Evolutionary conservation across 1,139 yeast species (phyloP), one percentile per base, ranked within the genome.

Genomic region (Saccharomyces hybrid): DNA sequence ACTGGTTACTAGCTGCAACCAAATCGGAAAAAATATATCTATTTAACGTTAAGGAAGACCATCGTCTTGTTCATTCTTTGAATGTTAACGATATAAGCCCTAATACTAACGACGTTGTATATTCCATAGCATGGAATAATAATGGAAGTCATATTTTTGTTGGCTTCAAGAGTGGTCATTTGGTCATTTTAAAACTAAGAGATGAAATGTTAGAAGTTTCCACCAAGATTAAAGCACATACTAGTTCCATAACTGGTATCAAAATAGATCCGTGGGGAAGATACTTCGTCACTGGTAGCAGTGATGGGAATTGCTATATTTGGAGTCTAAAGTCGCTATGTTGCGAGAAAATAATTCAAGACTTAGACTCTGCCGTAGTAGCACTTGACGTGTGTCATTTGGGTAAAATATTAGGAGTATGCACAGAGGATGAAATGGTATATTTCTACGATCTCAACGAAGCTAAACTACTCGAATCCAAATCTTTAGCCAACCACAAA

Each of bases 251-350:
- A 1, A 78, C 81, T 2, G 67, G 79, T 47, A 58, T 84, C 9
- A 72, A 73, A 8, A 72, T 83, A 53, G 90, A 84, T 61, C 86
- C 88, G 1, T 65, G 76, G 53, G 93, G 88, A 0, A 64, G 71
- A 25, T 79, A 70, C 60, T 60, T 86, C 11, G 78, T 80, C 1
- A 78, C 78, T 3, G 93, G 89, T 0, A 76, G 86, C n/a, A 78
- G 79, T 53, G 93, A 86, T 62, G 93, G 93, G 5, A 77, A 82
- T 31, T 78, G 85, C n/a, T 76, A 84, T 25, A 53, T 83, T 13
- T 86, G 90, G 88, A 74, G 75, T 47, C 67, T 81, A 6, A 58
- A 68, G 2, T 74, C 77, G 1, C 52, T 84, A 71, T 70, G 77
- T 28, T 76, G 82, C 52, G 61, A 68, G 23, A 67, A 69, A 41